A percentile compares a stretch with the other conserved stretches of the same genome.
Evolutionary conservation across 345 rosid genomes (phyloP).

Genomic region (Diplotaxis tenuifolia): DNA sequence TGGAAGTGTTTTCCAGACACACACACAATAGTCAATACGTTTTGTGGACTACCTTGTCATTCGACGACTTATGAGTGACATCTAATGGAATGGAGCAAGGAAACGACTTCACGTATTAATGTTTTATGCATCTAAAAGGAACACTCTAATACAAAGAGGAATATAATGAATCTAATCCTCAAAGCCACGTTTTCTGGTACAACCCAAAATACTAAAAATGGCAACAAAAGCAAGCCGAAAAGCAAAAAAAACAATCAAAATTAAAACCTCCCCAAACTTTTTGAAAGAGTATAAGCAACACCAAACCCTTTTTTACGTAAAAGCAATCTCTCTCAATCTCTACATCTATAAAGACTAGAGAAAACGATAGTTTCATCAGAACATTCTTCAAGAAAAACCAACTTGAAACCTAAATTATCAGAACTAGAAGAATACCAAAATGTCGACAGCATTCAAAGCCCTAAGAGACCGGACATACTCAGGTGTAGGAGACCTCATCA

Average conservation of each 20-base stretch:
- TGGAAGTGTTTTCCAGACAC: not conserved
- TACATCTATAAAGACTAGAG: conserved; percentile 23
- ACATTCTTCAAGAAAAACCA: conserved; percentile 1
- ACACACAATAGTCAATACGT: not conserved
- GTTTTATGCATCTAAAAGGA: conserved; percentile 13
- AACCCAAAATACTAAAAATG: conserved; percentile 20
- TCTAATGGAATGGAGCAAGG: conserved; percentile 2
- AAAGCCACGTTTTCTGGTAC: conserved; percentile 32
- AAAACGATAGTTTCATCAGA: not conserved
- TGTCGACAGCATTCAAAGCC: conserved; percentile 41
- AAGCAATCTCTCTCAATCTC: conserved; percentile 17
- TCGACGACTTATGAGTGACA: conserved; percentile 25
- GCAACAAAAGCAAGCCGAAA: conserved; percentile 27
- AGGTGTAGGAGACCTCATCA: conserved; percentile 69
- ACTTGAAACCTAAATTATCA: not conserved
- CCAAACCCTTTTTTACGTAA: conserved; percentile 35
- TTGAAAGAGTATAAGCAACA: conserved; percentile 40
- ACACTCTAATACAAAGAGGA: conserved; percentile 6
- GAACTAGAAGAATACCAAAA: not conserved
- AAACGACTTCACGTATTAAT: conserved; percentile 17
- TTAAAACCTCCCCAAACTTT: conserved; percentile 23
- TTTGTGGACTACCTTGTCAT: not conserved
- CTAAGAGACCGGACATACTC: conserved; percentile 45
- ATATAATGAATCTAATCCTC: conserved; percentile 21
- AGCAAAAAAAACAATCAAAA: not conserved